phyloP scores from a whole-genome alignment of 2,329 filamentous ascomycete species.

The Cadophora luteo-olivacea region DNA sequence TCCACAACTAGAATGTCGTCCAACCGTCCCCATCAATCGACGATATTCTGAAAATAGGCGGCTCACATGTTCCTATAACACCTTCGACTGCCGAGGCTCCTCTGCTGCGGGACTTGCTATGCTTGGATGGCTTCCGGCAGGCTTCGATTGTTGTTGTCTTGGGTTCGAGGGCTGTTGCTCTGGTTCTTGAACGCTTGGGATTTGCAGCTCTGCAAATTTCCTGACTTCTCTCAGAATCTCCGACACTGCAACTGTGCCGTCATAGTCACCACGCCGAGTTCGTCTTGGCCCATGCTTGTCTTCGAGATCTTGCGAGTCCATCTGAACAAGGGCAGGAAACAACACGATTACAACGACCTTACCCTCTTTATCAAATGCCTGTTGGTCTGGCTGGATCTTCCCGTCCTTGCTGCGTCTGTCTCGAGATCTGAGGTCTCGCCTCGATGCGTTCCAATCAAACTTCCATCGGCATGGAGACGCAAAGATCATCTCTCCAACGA shows the following conservation, averaged over 20 bases:
- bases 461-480: conserved; percentile 24
- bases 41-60: background rate
- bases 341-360: conserved; percentile 19
- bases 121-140: conserved; percentile 5
- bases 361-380: conserved; percentile 20
- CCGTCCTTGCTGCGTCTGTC: conserved; percentile 17
- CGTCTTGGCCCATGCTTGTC: conserved; percentile 8
- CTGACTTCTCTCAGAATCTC: conserved; percentile 19
- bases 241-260: conserved; percentile 18
- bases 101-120: background rate
- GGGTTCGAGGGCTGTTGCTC: background rate
- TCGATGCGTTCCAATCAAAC: conserved; percentile 22
- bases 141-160: background rate
- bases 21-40: background rate
- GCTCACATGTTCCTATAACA: background rate
- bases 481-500: conserved; percentile 25
- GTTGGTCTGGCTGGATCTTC: conserved; percentile 2
- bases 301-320: conserved; percentile 7
- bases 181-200: background rate
- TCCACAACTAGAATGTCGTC: no score
- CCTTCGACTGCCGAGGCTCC: background rate
- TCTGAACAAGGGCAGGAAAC: conserved; percentile 24
- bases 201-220: conserved; percentile 9
- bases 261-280: conserved; percentile 21
- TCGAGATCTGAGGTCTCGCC: conserved; percentile 18